Evolutionary conservation across 2,329 filamentous ascomycete genomes (phyloP), one percentile per base, ranked within the genome.

Genomic region (Microdochium bolleyi): DNA sequence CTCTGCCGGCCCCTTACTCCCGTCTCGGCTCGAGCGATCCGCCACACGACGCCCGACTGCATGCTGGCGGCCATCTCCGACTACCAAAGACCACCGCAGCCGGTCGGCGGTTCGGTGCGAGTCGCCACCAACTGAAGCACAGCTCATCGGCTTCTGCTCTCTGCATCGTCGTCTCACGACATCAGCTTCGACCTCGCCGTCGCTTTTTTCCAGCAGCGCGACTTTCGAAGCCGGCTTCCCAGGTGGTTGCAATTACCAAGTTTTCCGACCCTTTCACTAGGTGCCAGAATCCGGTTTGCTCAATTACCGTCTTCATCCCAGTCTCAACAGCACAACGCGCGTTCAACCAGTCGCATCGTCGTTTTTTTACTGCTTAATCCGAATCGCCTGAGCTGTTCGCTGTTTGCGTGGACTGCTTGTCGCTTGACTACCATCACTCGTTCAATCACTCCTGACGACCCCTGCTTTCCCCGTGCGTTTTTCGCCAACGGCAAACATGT

Each of bases 401-500:
- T 46, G 41, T 46, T 46, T 46, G 41, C 9, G 41, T 5, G 19
- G 3, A 21, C 41, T 46, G 16, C 8, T 11, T 46, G 34, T 38
- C 34, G 7, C 14, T 46, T 21, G 13, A 22, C 13, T 3, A 7
- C 13, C 19, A 16, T 46, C 41, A 46, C 41, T 46, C 41, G 41
- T 46, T 46, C 14, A 21, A 46, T 19, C 41, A 21, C 50, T 49
- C 50, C 48, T 51, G 56, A 51, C n/a, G 37, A 48, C 49, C 48
- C 51, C 37, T 56, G 55, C 5, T 41, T 22, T 13, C 19, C 13
- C 13, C 41, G 41, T 19, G 41, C 27, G 48, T 46, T 48, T 48
- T 37, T 56, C 61, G 61, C 67, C 67, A 63, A 68, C 65, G 62
- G 66, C 69, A 72, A 78, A 69, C 68, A 85, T 85, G 81, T 82